These are phyloP conservation scores for Protostelium mycophagum DNA, from an alignment of 78 protist species.

Conservation along the genomic window DNA sequence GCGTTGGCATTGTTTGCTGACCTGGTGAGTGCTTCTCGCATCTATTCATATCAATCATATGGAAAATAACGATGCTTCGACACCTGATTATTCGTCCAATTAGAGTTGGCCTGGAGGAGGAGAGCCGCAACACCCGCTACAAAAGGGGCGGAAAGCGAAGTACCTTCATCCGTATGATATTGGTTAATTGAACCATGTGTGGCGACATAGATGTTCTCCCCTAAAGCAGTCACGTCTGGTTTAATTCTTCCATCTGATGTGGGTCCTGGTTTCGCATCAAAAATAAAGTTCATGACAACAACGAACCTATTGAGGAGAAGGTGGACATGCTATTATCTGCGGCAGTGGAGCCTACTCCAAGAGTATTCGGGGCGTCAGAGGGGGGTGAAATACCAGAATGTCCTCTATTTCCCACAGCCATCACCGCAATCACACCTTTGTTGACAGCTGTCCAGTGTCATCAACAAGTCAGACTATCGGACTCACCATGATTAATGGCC, in stretches of 20 bases:
- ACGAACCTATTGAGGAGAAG: slow-evolving; percentile 24
- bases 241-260: slow-evolving; percentile 44
- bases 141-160: slow-evolving; percentile 39
- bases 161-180: slow-evolving; percentile 20
- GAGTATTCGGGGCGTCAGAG: slow-evolving; percentile 3
- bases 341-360: slow-evolving; percentile 32
- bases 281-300: not conserved
- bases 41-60: not conserved
- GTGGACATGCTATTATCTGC: not conserved
- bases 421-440: slow-evolving; percentile 26
- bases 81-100: slow-evolving; percentile 26
- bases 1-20: not conserved
- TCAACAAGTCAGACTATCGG: not conserved
- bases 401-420: slow-evolving; percentile 40
- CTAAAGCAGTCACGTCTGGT: slow-evolving; percentile 37
- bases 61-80: not conserved
- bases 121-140: slow-evolving; percentile 39
- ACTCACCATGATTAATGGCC: not conserved
- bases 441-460: slow-evolving; percentile 18
- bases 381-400: slow-evolving; percentile 17
- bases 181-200: not conserved
- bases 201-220: slow-evolving; percentile 9
- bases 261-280: slow-evolving; percentile 9
- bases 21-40: slow-evolving; percentile 10
- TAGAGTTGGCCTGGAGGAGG: slow-evolving; percentile 17